Base-by-base conservation (phyloP, 768 basidiomycete species). In the Naganishia onofrii region DNA sequence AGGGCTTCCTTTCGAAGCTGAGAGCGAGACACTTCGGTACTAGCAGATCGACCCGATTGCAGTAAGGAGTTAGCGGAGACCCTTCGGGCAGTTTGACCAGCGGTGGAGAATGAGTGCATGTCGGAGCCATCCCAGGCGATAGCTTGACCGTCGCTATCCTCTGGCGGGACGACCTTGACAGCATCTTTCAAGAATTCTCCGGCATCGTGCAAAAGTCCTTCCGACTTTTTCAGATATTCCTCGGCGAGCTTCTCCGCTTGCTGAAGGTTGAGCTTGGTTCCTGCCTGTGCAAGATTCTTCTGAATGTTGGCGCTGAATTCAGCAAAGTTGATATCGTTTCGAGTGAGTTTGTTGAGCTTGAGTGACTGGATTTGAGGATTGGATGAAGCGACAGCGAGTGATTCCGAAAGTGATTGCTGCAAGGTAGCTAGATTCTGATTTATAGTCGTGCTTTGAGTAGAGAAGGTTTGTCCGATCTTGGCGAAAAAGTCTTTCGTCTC, bases 151-250 rank as follows among this genome's bases (percentile, higher is more conserved):
- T 85, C 86, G 0, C 77, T 82, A 53, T 85, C 85, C 44, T 90
- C 88, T 0, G 93, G 93, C 0, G 93, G 94, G 17, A 97, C 84
- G 63, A 96, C 89, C 79, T 93, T 94, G 75, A 97, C 92, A 13
- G 91, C 92, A 60, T 97, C 93, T 65, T 87, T 89, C 75, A 91
- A 74, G 80, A 85, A 86, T 51, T 83, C 83, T 28, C 85, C 85
- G 1, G 87, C 90, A 26, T 81, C 81, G 63, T 76, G 71, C 15
- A 78, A 71, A 52, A 79, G 75, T 36, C 76, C 78, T 68, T 82
- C 79, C 29, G 80, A 76, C 83, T 87, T 89, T 75, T 88, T 87
- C 34, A 89, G 86, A 77, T 92, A 92, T 74, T 90, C 92, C 78
- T 92, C 92, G 7, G 91, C 91, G 71, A 82, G 75, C 70, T 80